These are phyloP conservation scores for Xylaria castorea DNA, from an alignment of 495 filamentous ascomycete genomes.

Conservation along the genomic window DNA sequence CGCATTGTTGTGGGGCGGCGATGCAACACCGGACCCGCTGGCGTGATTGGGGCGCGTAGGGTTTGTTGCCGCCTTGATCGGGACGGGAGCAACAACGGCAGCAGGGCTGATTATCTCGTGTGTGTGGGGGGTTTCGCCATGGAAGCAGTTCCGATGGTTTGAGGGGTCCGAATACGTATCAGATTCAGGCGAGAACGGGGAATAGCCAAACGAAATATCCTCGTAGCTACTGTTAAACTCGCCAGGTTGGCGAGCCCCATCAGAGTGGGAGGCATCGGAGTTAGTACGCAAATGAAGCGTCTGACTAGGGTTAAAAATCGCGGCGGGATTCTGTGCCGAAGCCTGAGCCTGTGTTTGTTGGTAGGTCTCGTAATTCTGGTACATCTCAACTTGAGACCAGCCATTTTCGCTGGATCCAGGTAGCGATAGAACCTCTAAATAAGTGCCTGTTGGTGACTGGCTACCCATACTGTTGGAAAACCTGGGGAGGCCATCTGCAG, in stretches of 20 bases:
- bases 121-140: slow-evolving; percentile 54
- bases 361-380: slow-evolving; percentile 55
- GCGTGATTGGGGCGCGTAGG: slow-evolving; percentile 63
- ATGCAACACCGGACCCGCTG: slow-evolving; percentile 66
- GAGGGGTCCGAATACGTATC: slow-evolving; percentile 62
- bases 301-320: slow-evolving; percentile 86
- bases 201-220: slow-evolving; percentile 76
- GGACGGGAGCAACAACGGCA: slow-evolving; percentile 69
- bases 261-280: slow-evolving; percentile 84
- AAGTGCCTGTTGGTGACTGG: slow-evolving; percentile 82
- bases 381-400: slow-evolving; percentile 75
- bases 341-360: slow-evolving; percentile 52
- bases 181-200: slow-evolving; percentile 69
- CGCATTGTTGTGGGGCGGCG: slow-evolving; percentile 57
- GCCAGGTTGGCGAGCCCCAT: slow-evolving; percentile 59
- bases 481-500: slow-evolving; percentile 59
- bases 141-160: slow-evolving; percentile 59
- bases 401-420: slow-evolving; percentile 82
- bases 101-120: slow-evolving; percentile 68
- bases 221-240: slow-evolving; percentile 85
- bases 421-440: slow-evolving; percentile 82
- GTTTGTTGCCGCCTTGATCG: slow-evolving; percentile 68
- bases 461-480: slow-evolving; percentile 65
- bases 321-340: slow-evolving; percentile 58
- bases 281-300: slow-evolving; percentile 83